Conservation (phyloP, 179 eudicot genomes). For the Silene vulgaris region DNA sequence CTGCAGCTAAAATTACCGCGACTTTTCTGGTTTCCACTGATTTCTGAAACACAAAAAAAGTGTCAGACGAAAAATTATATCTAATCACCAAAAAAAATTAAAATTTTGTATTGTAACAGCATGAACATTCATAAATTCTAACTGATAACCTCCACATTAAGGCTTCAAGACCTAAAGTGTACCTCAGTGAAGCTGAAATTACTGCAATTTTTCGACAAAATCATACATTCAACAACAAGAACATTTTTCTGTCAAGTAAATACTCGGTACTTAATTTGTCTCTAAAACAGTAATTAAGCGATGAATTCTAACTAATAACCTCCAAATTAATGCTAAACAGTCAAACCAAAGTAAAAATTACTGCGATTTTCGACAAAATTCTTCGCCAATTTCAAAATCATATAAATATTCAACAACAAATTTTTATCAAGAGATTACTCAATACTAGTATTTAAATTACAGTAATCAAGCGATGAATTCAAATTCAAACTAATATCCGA, state of each 20-base stretch:
- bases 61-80: background rate
- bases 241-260: too few species aligned
- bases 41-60: background rate
- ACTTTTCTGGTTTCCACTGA: background rate
- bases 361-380: background rate
- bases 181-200: too few species aligned
- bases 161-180: background rate
- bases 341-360: background rate
- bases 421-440: too few species aligned
- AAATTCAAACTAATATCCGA: background rate
- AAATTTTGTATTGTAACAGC: background rate
- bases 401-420: background rate
- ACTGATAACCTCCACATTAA: background rate
- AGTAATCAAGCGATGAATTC: too few species aligned
- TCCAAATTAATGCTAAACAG: background rate
- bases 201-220: too few species aligned
- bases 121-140: background rate
- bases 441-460: background rate
- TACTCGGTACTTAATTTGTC: background rate
- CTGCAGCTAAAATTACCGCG: slow-evolving; percentile 7
- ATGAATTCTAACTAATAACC: too few species aligned
- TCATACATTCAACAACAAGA: background rate
- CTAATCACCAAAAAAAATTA: background rate
- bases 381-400: background rate
- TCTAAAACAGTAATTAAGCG: background rate